Conservation (phyloP, 1,139 yeast species). For the Waltiozyma sp. region DNA sequence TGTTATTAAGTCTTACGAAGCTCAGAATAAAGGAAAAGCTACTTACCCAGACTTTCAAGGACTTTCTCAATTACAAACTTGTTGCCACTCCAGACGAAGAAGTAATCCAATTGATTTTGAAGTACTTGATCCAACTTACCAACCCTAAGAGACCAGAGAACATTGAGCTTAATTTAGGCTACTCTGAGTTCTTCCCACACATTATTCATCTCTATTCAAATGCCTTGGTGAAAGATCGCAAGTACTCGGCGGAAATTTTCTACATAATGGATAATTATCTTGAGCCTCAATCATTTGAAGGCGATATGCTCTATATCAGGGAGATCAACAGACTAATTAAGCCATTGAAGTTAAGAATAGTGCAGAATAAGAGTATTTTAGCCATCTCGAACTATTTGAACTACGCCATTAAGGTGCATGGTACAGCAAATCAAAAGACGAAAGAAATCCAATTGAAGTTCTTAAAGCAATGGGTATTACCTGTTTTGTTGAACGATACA, state of each 20-base stretch:
- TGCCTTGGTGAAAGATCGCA: not conserved
- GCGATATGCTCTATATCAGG: not conserved
- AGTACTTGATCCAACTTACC: not conserved
- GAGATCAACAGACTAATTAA: not conserved
- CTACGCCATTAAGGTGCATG: not conserved
- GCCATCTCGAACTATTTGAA: not conserved
- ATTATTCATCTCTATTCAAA: not conserved
- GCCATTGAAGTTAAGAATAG: not conserved
- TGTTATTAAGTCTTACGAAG: not conserved
- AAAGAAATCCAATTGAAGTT: not conserved
- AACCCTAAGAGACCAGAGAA: not conserved
- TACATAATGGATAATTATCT: not conserved
- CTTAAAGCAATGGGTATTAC: not conserved
- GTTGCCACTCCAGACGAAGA: not conserved
- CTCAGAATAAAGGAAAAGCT: not conserved
- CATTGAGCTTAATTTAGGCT: not conserved
- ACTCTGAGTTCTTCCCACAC: not conserved
- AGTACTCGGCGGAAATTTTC: not conserved
- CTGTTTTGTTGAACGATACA: not conserved
- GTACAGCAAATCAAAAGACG: not conserved
- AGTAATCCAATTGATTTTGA: not conserved
- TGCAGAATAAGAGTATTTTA: not conserved
- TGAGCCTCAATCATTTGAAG: not conserved
- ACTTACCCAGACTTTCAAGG: not conserved
- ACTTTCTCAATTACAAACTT: not conserved